Evolutionary conservation across 2,329 filamentous ascomycete genomes (phyloP).

Genomic region (Alternaria solani): DNA sequence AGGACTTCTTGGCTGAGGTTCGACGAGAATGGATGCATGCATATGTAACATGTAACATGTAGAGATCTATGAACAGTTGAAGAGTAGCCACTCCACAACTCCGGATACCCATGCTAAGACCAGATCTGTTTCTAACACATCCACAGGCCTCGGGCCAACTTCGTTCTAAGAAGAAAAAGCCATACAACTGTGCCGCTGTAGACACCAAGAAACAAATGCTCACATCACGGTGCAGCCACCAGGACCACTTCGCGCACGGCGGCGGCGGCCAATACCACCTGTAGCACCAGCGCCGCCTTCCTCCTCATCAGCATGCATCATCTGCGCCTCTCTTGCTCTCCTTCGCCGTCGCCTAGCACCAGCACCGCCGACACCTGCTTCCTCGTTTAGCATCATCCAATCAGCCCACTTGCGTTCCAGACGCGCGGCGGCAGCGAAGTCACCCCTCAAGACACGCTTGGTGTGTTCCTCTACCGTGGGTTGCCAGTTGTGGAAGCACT

Average conservation of each 20-base stretch:
- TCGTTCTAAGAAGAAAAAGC: neutral
- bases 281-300: constrained; percentile 60
- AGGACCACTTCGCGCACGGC: constrained; percentile 58
- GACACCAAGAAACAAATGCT: constrained; percentile 18
- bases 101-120: neutral
- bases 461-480: constrained; percentile 94
- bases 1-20: neutral
- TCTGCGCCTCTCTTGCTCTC: constrained; percentile 80
- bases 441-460: constrained; percentile 80
- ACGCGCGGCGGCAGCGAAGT: constrained; percentile 75
- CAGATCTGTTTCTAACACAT: neutral
- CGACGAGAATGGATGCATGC: neutral
- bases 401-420: constrained; percentile 92
- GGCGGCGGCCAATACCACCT: constrained; percentile 53
- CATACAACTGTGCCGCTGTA: neutral
- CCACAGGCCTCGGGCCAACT: neutral
- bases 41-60: neutral
- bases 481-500: constrained; percentile 96
- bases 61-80: neutral
- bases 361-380: constrained; percentile 72
- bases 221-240: constrained; percentile 59
- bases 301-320: constrained; percentile 81
- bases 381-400: constrained; percentile 91
- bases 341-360: constrained; percentile 75
- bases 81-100: neutral